Evolutionary conservation across 805 yeast genomes (phyloP).

Genomic region (Starmerella stigmatis): DNA sequence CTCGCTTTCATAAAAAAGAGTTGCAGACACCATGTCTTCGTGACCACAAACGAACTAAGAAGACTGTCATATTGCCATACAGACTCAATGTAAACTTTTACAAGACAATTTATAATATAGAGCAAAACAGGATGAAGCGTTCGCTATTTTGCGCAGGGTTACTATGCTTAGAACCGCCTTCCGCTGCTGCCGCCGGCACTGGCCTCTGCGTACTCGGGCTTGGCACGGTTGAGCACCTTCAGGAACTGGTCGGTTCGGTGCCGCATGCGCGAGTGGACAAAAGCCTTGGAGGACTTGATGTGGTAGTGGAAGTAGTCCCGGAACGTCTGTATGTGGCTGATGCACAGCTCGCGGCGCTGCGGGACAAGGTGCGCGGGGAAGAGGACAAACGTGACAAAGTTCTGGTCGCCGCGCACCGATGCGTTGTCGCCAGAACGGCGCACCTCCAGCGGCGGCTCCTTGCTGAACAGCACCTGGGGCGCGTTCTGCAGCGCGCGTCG

Average conservation of each 20-base stretch:
- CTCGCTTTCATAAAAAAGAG: no score
- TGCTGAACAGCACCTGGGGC: slow-evolving; percentile 89
- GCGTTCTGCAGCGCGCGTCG: slow-evolving; percentile 93
- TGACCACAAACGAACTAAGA: no score
- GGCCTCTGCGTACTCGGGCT: slow-evolving; percentile 61
- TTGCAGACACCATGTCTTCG: no score
- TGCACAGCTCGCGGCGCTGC: slow-evolving; percentile 71
- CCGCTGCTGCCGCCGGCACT: not conserved
- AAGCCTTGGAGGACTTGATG: slow-evolving; percentile 96
- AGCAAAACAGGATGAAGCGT: no score
- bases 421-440: slow-evolving; percentile 40
- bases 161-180: not conserved
- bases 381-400: slow-evolving; percentile 46
- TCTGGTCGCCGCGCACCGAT: slow-evolving; percentile 14
- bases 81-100: no score
- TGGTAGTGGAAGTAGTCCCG: slow-evolving; percentile 98
- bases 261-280: slow-evolving; percentile 97
- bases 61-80: no score
- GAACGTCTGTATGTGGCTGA: slow-evolving; percentile 82
- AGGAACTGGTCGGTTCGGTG: slow-evolving; percentile 86
- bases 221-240: slow-evolving; percentile 92
- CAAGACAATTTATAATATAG: no score
- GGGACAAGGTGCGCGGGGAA: slow-evolving; percentile 49
- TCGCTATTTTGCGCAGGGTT: no score
- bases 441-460: slow-evolving; percentile 87